phyloP scores from a whole-genome alignment of 2,329 filamentous ascomycete genomes.

The Sclerotinia spermophila region DNA sequence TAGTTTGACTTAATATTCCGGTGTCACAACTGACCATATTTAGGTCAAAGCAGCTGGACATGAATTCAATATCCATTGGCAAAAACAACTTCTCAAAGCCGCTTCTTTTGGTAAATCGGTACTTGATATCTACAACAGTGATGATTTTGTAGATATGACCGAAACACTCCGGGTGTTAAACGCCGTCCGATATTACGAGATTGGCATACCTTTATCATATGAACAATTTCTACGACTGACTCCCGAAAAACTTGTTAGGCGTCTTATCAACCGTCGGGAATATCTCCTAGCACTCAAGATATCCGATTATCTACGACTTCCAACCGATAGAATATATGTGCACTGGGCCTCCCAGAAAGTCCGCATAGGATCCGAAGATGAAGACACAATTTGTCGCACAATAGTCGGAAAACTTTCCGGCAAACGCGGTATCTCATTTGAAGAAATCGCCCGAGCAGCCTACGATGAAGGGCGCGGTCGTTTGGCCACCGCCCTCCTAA shows the following conservation, averaged over 20 bases:
- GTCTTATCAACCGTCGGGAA: slow-evolving; percentile 83
- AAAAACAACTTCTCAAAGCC: slow-evolving; percentile 92
- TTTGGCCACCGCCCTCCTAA: slow-evolving; percentile 86
- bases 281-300: slow-evolving; percentile 88
- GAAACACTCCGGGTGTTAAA: slow-evolving; percentile 91
- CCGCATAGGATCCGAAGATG: slow-evolving; percentile 75
- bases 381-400: slow-evolving; percentile 79
- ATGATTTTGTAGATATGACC: slow-evolving; percentile 98
- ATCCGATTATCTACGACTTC: slow-evolving; percentile 79
- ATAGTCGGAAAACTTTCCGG: slow-evolving; percentile 84
- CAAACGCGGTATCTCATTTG: slow-evolving; percentile 91
- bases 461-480: slow-evolving; percentile 88
- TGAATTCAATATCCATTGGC: slow-evolving; percentile 87
- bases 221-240: slow-evolving; percentile 91
- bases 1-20: neutral
- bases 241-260: slow-evolving; percentile 79
- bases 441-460: slow-evolving; percentile 85
- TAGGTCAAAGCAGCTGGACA: slow-evolving; percentile 80
- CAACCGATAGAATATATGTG: slow-evolving; percentile 87
- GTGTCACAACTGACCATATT: slow-evolving; percentile 22
- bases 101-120: slow-evolving; percentile 98
- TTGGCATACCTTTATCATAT: slow-evolving; percentile 86
- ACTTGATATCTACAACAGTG: slow-evolving; percentile 93
- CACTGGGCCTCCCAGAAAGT: slow-evolving; percentile 98
- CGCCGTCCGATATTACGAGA: slow-evolving; percentile 84